phyloP scores from a whole-genome alignment of 2,329 filamentous ascomycete species.

The Colletotrichum siamense region DNA sequence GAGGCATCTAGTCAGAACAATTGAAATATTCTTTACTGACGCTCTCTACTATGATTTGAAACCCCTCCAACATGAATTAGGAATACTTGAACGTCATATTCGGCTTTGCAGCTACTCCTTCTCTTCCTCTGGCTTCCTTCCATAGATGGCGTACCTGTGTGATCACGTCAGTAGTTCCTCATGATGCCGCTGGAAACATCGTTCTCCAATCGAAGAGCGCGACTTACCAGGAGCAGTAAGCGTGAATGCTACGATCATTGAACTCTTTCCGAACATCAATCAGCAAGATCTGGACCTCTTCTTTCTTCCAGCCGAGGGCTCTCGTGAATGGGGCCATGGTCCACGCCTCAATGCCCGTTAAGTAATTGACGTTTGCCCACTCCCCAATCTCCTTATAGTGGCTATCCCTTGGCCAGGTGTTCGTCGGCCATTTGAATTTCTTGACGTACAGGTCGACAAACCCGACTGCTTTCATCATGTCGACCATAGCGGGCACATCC shows the following conservation, averaged over 20 bases:
- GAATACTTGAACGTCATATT: too few relatives aligned
- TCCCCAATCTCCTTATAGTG: neutral
- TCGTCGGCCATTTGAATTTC: neutral
- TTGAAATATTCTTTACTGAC: too few relatives aligned
- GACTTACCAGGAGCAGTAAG: neutral
- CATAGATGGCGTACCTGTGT: neutral
- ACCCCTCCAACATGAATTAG: too few relatives aligned
- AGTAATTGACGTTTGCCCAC: neutral
- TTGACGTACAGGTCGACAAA: neutral
- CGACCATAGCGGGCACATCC: neutral
- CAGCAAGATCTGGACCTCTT: neutral
- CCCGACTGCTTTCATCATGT: neutral
- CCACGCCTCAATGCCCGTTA: neutral
- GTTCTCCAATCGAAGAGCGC: neutral
- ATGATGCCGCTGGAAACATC: neutral
- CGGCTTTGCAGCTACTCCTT: rapidly evolving
- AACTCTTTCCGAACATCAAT: neutral
- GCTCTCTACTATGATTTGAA: too few relatives aligned
- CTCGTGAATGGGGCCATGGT: neutral
- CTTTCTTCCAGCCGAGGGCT: neutral
- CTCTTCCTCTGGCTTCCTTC: neutral
- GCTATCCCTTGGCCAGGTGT: neutral
- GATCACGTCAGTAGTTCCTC: neutral
- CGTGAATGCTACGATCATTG: neutral
- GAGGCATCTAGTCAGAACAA: too few relatives aligned